Percentiles rank a stretch among this genome's conserved stretches.
phyloP scores from a whole-genome alignment of 164 flowering plant species.

The Cinnamomum chago region DNA sequence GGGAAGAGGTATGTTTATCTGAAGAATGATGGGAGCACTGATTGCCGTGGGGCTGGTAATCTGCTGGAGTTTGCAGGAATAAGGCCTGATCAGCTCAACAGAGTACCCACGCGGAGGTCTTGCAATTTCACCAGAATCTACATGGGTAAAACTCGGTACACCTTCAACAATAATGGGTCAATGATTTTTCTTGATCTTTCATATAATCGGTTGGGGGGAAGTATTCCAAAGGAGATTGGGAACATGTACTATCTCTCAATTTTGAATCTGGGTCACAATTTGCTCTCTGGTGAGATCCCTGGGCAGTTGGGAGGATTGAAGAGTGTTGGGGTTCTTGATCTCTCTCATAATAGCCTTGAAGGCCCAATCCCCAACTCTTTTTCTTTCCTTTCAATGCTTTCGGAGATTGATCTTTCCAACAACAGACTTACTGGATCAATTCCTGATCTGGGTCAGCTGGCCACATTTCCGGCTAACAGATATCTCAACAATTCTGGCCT shows the following conservation, averaged over 20 bases:
- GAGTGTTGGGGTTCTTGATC: slow-evolving; percentile 62
- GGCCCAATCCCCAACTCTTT: slow-evolving; percentile 67
- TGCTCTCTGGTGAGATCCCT: slow-evolving; percentile 72
- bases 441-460: slow-evolving; percentile 72
- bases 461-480: slow-evolving; percentile 46
- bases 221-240: slow-evolving; percentile 84
- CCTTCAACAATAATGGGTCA: slow-evolving; percentile 79
- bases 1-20: slow-evolving; percentile 73
- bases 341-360: slow-evolving; percentile 62
- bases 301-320: slow-evolving; percentile 53
- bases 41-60: slow-evolving; percentile 93
- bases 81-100: slow-evolving; percentile 43
- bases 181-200: slow-evolving; percentile 90
- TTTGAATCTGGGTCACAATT: slow-evolving; percentile 82
- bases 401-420: slow-evolving; percentile 72
- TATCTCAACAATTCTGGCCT: slow-evolving; percentile 75
- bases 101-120: slow-evolving; percentile 55
- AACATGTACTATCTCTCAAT: slow-evolving; percentile 53
- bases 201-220: slow-evolving; percentile 57
- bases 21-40: slow-evolving; percentile 68
- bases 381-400: slow-evolving; percentile 45
- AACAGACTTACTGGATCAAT: slow-evolving; percentile 68
- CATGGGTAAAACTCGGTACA: slow-evolving; percentile 52
- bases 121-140: slow-evolving; percentile 80
- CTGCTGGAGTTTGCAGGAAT: slow-evolving; percentile 87